phyloP scores from a whole-genome alignment of 257 asterid genomes.

The Pogostemon cablin region DNA sequence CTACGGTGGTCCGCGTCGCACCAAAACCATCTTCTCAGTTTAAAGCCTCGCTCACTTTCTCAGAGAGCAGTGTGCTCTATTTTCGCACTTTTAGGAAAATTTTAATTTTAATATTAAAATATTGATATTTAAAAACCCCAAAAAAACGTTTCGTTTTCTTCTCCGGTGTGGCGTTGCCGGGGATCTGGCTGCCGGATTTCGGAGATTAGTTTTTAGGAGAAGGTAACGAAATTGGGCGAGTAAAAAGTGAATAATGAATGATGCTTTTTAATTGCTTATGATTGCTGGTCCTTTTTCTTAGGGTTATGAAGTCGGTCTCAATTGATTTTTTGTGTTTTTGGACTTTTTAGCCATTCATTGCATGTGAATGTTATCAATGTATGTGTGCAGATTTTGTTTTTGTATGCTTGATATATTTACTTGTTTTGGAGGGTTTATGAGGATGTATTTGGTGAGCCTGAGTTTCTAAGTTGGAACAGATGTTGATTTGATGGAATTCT shows the following conservation, averaged over 20 bases:
- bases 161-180: constrained; percentile 42
- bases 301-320: constrained; percentile 37
- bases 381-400: neutral
- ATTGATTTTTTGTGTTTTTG: constrained; percentile 24
- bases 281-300: constrained; percentile 28
- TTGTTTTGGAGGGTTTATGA: constrained; percentile 28
- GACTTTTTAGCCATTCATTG: constrained; percentile 28
- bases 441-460: constrained; percentile 31
- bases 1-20: constrained; percentile 42
- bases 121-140: constrained; percentile 15
- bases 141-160: constrained; percentile 33
- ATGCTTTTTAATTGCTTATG: constrained; percentile 8
- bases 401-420: constrained; percentile 7
- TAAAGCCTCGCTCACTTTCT: constrained; percentile 39
- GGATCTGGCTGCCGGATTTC: constrained; percentile 22
- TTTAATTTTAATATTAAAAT: constrained; percentile 5
- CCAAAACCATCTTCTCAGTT: constrained; percentile 38
- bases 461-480: constrained; percentile 21
- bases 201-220: constrained; percentile 21
- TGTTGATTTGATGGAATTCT: constrained; percentile 26
- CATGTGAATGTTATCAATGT: constrained; percentile 34
- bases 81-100: constrained; percentile 28
- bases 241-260: neutral
- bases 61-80: constrained; percentile 28
- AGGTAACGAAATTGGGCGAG: constrained; percentile 29